Conservation (phyloP, 257 asterid genomes). For the Phtheirospermum japonicum region DNA sequence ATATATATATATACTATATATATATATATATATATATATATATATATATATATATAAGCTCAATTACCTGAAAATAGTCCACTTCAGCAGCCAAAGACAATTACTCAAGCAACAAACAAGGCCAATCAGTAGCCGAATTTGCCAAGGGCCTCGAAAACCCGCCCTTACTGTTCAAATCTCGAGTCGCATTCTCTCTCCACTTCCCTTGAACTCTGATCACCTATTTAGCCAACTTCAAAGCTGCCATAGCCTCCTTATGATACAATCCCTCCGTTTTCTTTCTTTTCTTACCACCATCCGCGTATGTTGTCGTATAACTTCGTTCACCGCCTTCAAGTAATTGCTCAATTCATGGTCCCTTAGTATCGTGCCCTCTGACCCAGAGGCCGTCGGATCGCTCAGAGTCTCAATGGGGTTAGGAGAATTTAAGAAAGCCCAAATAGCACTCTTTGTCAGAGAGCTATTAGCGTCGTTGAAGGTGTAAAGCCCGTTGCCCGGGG, state of each 20-base stretch:
- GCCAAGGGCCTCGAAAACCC: constrained; percentile 84
- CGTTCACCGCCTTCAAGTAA: constrained; percentile 70
- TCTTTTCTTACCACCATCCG: constrained; percentile 40
- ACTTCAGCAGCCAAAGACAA: constrained; percentile 85
- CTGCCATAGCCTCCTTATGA: constrained; percentile 75
- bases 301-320: constrained; percentile 45
- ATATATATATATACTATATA: too few species aligned
- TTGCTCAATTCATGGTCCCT: constrained; percentile 89
- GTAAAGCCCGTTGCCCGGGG: constrained; percentile 60
- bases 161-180: constrained; percentile 66
- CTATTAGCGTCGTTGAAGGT: constrained; percentile 34
- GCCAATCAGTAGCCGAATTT: constrained; percentile 95
- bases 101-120: constrained; percentile 81
- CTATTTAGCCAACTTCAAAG: constrained; percentile 88
- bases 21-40: too few species aligned
- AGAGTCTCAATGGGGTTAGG: constrained; percentile 89
- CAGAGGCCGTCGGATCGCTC: constrained; percentile 76
- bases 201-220: constrained; percentile 69
- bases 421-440: constrained; percentile 61
- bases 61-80: constrained; percentile 86
- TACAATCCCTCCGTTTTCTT: constrained; percentile 57
- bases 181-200: constrained; percentile 81
- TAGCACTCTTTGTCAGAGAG: constrained; percentile 44
- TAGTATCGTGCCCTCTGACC: constrained; percentile 71
- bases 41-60: too few species aligned